A percentile compares a stretch with the other conserved stretches of the same genome.
phyloP scores from a whole-genome alignment of 83 land plant genomes.

The Picea engelmannii region DNA sequence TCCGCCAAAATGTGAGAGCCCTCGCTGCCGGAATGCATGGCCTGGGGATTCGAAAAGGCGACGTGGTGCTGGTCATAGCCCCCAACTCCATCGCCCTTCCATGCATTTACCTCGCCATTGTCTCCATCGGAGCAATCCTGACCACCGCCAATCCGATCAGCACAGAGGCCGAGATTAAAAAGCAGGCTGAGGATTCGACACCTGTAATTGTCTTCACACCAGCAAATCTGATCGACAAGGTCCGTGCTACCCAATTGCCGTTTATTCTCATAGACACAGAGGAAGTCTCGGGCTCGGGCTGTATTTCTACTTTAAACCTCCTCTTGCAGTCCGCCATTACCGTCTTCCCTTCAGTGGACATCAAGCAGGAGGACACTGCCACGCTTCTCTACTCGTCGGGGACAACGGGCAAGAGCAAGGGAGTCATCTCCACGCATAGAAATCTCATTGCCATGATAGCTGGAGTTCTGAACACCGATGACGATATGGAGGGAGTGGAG shows the following conservation, averaged over 20 bases:
- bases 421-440: slow-evolving; percentile 68
- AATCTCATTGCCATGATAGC: slow-evolving; percentile 59
- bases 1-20: slow-evolving; percentile 41
- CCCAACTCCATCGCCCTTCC: slow-evolving; percentile 42
- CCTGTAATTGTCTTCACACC: slow-evolving; percentile 41
- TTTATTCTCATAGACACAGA: background rate
- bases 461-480: background rate
- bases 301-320: background rate
- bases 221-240: background rate
- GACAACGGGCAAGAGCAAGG: slow-evolving; percentile 86
- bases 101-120: slow-evolving; percentile 32
- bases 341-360: background rate
- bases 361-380: slow-evolving; percentile 61
- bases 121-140: slow-evolving; percentile 53
- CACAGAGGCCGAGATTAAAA: slow-evolving; percentile 40
- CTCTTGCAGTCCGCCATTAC: background rate
- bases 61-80: slow-evolving; percentile 36
- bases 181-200: slow-evolving; percentile 46
- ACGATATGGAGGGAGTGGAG: background rate
- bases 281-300: background rate
- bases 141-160: slow-evolving; percentile 52
- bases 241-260: slow-evolving; percentile 10
- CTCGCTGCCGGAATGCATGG: slow-evolving; percentile 35
- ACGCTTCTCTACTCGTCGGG: slow-evolving; percentile 87
- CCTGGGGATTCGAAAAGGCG: slow-evolving; percentile 38